Evolutionary conservation across 768 basidiomycete genomes (phyloP).

Genomic region (Termitomyces sp.): DNA sequence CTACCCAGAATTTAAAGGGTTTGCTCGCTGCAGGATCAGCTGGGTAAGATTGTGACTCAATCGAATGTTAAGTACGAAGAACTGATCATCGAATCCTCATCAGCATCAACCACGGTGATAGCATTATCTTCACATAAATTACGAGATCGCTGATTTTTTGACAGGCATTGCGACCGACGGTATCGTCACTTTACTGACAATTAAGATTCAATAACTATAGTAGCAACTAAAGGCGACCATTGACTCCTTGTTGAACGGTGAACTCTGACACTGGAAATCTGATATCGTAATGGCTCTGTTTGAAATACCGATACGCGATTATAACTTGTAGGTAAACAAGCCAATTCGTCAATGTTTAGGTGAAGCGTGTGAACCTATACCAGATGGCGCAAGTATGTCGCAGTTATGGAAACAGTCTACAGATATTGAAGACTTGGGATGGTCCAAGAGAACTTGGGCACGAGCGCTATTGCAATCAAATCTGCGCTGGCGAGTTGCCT

Average conservation of each 20-base stretch:
- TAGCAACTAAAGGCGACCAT: background rate
- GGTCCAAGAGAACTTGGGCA: background rate
- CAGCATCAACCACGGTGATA: constrained; percentile 32
- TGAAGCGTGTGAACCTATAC: background rate
- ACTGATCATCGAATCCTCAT: too few species aligned
- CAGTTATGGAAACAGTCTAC: background rate
- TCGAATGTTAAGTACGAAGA: too few species aligned
- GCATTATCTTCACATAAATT: background rate
- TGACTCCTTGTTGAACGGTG: background rate
- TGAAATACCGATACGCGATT: background rate
- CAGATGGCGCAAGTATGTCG: background rate
- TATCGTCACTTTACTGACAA: constrained; percentile 49
- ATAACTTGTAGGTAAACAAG: background rate
- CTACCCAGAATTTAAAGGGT: constrained; percentile 43
- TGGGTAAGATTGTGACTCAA: constrained; percentile 28
- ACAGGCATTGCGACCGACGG: constrained; percentile 61
- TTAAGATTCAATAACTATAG: constrained; percentile 29
- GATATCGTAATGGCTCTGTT: background rate
- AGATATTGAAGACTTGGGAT: background rate
- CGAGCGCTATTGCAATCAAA: constrained; percentile 5
- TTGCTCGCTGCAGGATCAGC: constrained; percentile 47
- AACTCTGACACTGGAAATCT: background rate
- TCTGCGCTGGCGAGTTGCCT: constrained; percentile 7
- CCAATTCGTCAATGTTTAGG: background rate
- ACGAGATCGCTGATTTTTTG: background rate